These are phyloP conservation scores for Cystofilobasidium ferigula DNA, from an alignment of 768 basidiomycete genomes.

Conservation along the genomic window DNA sequence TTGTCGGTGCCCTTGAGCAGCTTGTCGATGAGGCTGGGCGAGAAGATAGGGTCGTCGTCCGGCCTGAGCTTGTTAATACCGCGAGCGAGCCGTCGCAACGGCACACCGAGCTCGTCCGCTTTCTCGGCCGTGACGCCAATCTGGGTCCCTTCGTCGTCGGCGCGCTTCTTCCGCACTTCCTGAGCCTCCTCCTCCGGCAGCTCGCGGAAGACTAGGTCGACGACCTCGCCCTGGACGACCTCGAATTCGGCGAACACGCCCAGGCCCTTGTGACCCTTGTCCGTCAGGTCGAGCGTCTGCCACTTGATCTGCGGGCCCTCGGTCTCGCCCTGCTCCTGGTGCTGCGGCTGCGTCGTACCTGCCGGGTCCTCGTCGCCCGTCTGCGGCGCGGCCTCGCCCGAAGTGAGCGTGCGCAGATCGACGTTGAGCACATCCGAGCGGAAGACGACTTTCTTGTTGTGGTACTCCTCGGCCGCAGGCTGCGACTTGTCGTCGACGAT, in stretches of 20 bases:
- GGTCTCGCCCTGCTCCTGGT: background rate
- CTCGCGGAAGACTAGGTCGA: background rate
- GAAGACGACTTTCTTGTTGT: conserved; percentile 44
- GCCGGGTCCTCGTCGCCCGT: conserved; percentile 1
- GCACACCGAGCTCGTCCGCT: conserved; percentile 45
- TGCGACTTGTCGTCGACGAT: conserved; percentile 39
- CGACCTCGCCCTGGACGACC: conserved; percentile 48
- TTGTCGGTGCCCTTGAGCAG: conserved; percentile 3
- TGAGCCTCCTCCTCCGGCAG: background rate
- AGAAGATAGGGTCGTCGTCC: conserved; percentile 61
- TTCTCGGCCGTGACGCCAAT: conserved; percentile 28
- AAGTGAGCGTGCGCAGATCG: conserved; percentile 28
- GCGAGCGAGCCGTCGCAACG: conserved; percentile 43
- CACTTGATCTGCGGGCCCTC: conserved; percentile 38
- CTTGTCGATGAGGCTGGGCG: conserved; percentile 28
- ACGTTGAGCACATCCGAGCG: conserved; percentile 33
- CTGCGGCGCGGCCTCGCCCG: conserved; percentile 5
- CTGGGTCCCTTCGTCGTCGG: conserved; percentile 34
- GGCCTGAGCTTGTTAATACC: conserved; percentile 45
- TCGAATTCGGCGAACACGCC: conserved; percentile 51
- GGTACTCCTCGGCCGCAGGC: conserved; percentile 31
- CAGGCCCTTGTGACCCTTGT: conserved; percentile 65
- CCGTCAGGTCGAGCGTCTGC: conserved; percentile 50
- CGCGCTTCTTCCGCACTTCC: background rate
- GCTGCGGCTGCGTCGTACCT: background rate